These are phyloP conservation scores for Suhomyces prunicola DNA, from an alignment of 805 yeast species.

Conservation along the genomic window DNA sequence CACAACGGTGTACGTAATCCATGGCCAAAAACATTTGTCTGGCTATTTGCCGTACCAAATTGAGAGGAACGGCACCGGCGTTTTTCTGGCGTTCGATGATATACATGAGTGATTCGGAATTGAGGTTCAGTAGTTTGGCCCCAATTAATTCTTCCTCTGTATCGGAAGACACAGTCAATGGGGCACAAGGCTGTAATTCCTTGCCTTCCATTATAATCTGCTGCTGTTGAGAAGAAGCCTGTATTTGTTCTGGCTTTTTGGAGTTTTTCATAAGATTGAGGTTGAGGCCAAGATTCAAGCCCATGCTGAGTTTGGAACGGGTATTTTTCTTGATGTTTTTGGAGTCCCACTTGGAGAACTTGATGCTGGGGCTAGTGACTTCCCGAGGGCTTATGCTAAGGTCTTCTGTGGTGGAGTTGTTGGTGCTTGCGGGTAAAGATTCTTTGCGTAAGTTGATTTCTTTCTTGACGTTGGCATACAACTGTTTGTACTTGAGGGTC, in stretches of 20 bases:
- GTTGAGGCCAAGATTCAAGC: constrained; percentile 6
- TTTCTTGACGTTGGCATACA: constrained; percentile 26
- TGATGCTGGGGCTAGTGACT: constrained; percentile 2
- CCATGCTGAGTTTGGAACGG: constrained; percentile 21
- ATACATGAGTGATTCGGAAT: constrained; percentile 23
- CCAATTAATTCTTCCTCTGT: constrained; percentile 4
- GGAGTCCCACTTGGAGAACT: constrained; percentile 19
- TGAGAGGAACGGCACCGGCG: constrained; percentile 53
- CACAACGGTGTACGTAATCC: constrained; percentile 62
- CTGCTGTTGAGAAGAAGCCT: neutral
- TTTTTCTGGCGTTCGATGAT: constrained; percentile 36
- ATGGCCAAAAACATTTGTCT: constrained; percentile 54
- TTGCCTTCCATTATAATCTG: neutral
- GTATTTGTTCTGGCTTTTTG: neutral
- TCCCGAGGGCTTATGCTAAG: neutral
- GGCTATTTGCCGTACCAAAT: constrained; percentile 53
- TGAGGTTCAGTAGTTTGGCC: constrained; percentile 10
- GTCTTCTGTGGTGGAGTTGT: neutral
- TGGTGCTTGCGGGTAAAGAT: neutral
- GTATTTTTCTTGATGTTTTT: constrained; percentile 13
- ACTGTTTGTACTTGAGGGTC: constrained; percentile 45
- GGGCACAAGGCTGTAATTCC: neutral
- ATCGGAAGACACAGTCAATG: neutral
- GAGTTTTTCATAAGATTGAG: constrained; percentile 3
- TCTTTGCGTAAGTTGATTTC: constrained; percentile 5